phyloP scores from a whole-genome alignment of 441 rosid genomes.

The Codiaeum variegatum region DNA sequence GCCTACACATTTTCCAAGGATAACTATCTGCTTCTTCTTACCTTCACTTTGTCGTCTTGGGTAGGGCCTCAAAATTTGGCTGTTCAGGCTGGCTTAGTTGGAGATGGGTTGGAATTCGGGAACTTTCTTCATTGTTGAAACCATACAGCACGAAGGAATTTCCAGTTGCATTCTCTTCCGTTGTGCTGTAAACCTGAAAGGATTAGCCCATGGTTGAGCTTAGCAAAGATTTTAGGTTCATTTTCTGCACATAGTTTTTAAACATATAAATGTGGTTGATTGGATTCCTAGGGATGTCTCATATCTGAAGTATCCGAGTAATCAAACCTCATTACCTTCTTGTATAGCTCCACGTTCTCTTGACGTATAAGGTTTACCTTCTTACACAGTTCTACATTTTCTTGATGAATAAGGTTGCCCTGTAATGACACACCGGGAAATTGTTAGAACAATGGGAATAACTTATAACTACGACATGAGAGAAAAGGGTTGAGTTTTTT shows the following conservation, averaged over 20 bases:
- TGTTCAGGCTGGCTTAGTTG: conserved; percentile 44
- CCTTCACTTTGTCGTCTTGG: conserved; percentile 20
- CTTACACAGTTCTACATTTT: conserved; percentile 51
- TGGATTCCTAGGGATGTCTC: not conserved
- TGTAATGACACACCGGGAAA: conserved; percentile 1
- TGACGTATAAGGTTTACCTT: conserved; percentile 40
- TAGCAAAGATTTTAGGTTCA: not conserved
- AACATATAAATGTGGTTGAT: not conserved
- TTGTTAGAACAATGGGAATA: conserved; percentile 7
- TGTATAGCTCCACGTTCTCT: conserved; percentile 39
- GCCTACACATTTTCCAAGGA: not conserved
- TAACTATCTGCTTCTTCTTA: not conserved
- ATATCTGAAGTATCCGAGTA: not conserved
- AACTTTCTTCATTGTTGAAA: conserved; percentile 25
- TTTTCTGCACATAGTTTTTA: not conserved
- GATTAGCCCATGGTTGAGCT: conserved; percentile 12
- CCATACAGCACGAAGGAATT: conserved; percentile 24
- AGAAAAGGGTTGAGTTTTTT: not conserved
- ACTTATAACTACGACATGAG: not conserved
- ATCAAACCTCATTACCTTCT: conserved; percentile 35
- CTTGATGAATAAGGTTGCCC: conserved; percentile 42
- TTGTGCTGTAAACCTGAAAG: conserved; percentile 40
- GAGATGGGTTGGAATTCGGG: conserved; percentile 35
- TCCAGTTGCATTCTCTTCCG: conserved; percentile 27
- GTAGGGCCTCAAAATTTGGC: conserved; percentile 16